These are phyloP conservation scores for Herpomyces periplanetae DNA, from an alignment of 2,329 filamentous ascomycete species.

Conservation along the genomic window DNA sequence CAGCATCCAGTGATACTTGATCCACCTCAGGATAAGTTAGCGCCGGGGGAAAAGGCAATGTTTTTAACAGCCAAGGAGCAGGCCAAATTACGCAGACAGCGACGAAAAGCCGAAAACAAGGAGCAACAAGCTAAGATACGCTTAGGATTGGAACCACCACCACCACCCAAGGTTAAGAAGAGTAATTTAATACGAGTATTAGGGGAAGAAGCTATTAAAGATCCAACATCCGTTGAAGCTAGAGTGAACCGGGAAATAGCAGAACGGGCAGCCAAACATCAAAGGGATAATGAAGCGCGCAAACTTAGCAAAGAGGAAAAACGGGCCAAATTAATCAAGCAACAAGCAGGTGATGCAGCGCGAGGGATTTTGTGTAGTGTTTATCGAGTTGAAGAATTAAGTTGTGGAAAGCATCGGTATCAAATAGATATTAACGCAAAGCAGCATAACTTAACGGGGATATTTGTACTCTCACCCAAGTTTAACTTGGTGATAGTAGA, in stretches of 20 bases:
- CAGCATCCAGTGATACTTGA: constrained; percentile 73
- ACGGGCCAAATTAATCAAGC: constrained; percentile 36
- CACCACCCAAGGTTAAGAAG: constrained; percentile 83
- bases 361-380: constrained; percentile 56
- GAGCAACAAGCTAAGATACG: constrained; percentile 88
- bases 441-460: constrained; percentile 44
- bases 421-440: constrained; percentile 77
- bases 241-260: constrained; percentile 72
- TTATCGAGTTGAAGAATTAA: constrained; percentile 58
- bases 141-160: constrained; percentile 51
- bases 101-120: constrained; percentile 65
- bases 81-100: constrained; percentile 54
- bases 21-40: constrained; percentile 54
- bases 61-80: constrained; percentile 67
- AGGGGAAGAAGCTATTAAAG: constrained; percentile 65
- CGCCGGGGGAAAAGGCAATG: constrained; percentile 47
- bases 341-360: constrained; percentile 55
- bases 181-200: constrained; percentile 89
- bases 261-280: constrained; percentile 39
- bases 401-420: constrained; percentile 68
- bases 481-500: constrained; percentile 71
- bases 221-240: constrained; percentile 83
- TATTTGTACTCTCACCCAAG: constrained; percentile 64
- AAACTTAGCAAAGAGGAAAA: constrained; percentile 60
- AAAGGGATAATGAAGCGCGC: constrained; percentile 37